Evolutionary conservation across 495 filamentous ascomycete species (phyloP), one percentile per base, ranked within the genome.

Genomic region (Aspergillus bertholletiae): DNA sequence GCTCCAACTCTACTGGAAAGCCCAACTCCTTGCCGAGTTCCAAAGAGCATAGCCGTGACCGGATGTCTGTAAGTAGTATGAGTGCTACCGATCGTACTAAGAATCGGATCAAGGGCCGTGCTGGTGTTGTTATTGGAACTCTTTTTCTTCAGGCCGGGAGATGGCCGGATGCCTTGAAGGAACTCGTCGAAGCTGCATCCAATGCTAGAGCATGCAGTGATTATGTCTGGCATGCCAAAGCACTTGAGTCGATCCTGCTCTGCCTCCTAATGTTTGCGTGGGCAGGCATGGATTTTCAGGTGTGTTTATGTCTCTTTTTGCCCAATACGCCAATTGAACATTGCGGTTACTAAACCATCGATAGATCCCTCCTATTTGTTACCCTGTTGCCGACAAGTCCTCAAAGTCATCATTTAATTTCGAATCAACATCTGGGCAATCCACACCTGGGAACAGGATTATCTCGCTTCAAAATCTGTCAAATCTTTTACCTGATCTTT

Each of bases 161-260:
- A 57, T 96, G 92, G 90, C 82, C 80, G 27, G 92, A 96, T 75
- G 92, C 95, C 17, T 62, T 97, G 26, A 90, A 85, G 65, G 90
- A 96, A 66, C 79, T 97, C 27, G 74, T 84, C 22, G 92, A 97
- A 49, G 87, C 86, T 45, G 90, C 87, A 7, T 81, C 83, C 11
- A 81, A 85, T 56, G 88, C 91, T 15, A 88, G 88, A 66, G 84
- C 83, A 30, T 84, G 86, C 59, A 92, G 88, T 66, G 94, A 97
- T 69, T 89, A 96, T 74, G 67, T 96, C 7, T 99, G 94, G 94
- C 90, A 97, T 76, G 94, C 88, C 12, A 99, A 97, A 72, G 92
- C 89, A 3, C 79, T 97, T 27, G 94, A 97, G 63, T 85, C 89
- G 9, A 88, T 94, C 57, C 72, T 92, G 13, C 80, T 96, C 44